Evolutionary conservation across 2,329 filamentous ascomycete genomes (phyloP).

Genomic region (Aspergillus brunneoviolaceus): DNA sequence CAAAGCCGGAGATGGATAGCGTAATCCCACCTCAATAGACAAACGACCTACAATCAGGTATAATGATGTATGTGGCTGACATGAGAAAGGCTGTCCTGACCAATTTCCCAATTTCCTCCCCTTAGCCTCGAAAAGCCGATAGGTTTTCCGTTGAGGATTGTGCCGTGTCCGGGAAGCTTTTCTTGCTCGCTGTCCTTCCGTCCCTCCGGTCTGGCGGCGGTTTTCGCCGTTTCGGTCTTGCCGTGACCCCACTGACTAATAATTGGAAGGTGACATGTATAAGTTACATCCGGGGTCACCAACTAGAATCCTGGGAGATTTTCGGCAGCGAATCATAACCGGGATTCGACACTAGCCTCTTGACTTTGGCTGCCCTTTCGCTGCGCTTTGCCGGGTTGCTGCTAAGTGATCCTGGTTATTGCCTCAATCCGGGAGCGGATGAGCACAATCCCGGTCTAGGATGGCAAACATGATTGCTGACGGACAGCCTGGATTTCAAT

Average conservation of each 20-base stretch:
- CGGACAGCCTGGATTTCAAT: neutral
- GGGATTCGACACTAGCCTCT: neutral
- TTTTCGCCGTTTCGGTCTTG: neutral
- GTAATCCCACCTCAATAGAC: neutral
- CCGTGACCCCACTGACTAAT: neutral
- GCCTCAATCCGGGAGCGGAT: neutral
- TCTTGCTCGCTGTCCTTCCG: neutral
- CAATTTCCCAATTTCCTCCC: no score
- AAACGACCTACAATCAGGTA: neutral
- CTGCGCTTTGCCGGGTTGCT: no score
- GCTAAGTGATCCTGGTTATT: neutral
- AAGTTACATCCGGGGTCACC: neutral
- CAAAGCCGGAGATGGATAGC: neutral
- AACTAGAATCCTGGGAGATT: neutral
- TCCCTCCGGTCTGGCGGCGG: neutral
- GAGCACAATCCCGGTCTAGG: neutral
- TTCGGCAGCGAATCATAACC: neutral
- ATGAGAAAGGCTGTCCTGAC: neutral
- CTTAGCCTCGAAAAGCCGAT: no score
- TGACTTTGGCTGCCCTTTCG: neutral
- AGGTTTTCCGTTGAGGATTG: no score
- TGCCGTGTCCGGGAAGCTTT: neutral
- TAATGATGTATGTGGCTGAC: neutral
- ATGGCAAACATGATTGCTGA: neutral
- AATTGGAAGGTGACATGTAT: neutral